These are phyloP conservation scores for Dactylorhiza incarnata DNA, from an alignment of 106 monocot genomes.

Conservation along the genomic window DNA sequence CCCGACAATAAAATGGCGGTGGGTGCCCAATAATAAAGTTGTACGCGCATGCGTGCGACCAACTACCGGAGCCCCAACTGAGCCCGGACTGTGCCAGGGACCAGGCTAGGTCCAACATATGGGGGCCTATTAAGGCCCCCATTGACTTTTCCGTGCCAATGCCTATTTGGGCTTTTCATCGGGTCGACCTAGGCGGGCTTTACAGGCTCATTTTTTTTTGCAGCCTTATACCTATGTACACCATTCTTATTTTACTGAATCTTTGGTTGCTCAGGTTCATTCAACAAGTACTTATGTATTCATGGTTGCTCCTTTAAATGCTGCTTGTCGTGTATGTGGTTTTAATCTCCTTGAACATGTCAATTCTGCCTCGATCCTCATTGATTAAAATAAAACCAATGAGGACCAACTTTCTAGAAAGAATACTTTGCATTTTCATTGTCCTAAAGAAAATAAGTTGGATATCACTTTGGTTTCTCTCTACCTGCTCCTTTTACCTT, in stretches of 20 bases:
- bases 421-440: background rate
- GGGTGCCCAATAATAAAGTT: no score
- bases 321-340: background rate
- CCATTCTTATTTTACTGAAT: background rate
- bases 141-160: no score
- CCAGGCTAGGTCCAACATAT: no score
- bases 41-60: no score
- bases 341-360: background rate
- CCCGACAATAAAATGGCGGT: no score
- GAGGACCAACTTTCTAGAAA: background rate
- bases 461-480: background rate
- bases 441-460: background rate
- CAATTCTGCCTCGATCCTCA: background rate
- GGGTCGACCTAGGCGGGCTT: no score
- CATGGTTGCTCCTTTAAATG: background rate
- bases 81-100: no score
- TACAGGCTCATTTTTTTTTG: background rate
- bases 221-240: background rate
- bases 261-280: background rate
- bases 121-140: no score
- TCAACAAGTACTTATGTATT: background rate
- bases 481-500: background rate
- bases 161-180: no score
- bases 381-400: background rate
- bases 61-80: no score